Base-by-base conservation (phyloP, 208 protist genomes). In the Angomonas deanei region DNA sequence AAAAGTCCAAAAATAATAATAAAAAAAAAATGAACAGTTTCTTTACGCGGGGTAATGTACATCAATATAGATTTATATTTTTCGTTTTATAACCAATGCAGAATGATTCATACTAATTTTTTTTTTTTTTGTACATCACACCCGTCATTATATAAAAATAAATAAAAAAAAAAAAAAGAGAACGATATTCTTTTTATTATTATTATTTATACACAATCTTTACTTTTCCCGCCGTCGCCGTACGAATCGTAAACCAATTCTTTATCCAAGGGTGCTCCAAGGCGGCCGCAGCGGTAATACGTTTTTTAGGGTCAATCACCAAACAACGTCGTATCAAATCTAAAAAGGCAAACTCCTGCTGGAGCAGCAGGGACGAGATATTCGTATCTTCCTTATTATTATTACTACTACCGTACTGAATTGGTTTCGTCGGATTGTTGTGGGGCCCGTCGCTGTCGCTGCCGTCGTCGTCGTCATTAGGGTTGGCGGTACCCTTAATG, bases 201-300 rank as follows among this genome's bases (percentile, higher is more conserved):
- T 19, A 36, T 39, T n/a, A n/a, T 64, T n/a, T 60, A 27, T n/a
- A 60, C 42, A 5, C 48, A 68, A 8, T 24, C 4, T 33, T 46
- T 47, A 30, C 46, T 66, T 11, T 38, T 50, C 4, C 31, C 27
- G 32, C 64, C 72, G 8, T 31, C 26, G 46, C 8, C 68, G 63
- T 42, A 42, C 36, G 36, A n/a, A 42, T 8, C 15, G 8, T 8
- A 42, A 42, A 42, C 78, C 78, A 85, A 32, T 74, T 56, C 52
- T 71, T 48, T 60, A 87, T 66, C 74, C 76, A 94, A 3, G 81
- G 84, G 61, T 96, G 91, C 39, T 86, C 66, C 23, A 86, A 66
- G 3, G 84, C 84, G 15, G 85, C 68, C 39, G 62, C 52, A 0
- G 88, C 78, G 4, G 87, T 91, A 55, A 93, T 55, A 23, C 91